These are phyloP conservation scores for Bretschneidera sinensis DNA, from an alignment of 345 rosid genomes.

Conservation along the genomic window DNA sequence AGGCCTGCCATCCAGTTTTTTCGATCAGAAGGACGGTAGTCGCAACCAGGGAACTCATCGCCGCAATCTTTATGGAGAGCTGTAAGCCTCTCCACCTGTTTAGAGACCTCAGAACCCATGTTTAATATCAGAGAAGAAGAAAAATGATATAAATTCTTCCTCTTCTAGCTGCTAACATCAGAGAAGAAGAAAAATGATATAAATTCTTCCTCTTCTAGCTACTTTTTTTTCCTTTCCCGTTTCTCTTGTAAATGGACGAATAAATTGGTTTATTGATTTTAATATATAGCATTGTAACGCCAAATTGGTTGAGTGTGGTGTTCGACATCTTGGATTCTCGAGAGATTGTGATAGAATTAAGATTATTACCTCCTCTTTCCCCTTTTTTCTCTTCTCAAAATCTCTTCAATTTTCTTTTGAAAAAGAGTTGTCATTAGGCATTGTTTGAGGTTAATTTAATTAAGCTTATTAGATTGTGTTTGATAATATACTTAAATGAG, in stretches of 20 bases:
- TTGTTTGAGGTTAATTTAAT: too few species aligned
- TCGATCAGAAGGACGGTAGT: constrained; percentile 52
- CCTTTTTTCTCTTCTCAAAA: background rate
- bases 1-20: constrained; percentile 79
- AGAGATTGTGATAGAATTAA: too few species aligned
- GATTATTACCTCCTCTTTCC: too few species aligned
- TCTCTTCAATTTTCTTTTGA: background rate
- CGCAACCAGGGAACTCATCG: constrained; percentile 56
- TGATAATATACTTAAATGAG: too few species aligned
- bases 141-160: background rate
- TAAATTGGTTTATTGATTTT: constrained; percentile 3
- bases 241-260: background rate
- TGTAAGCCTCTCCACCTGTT: constrained; percentile 45
- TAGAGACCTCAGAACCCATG: constrained; percentile 77
- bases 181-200: background rate
- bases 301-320: too few species aligned
- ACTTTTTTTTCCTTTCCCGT: background rate
- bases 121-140: background rate
- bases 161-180: background rate
- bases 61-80: constrained; percentile 39
- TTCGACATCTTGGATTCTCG: too few species aligned
- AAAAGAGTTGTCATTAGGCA: too few species aligned
- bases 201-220: background rate
- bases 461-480: too few species aligned
- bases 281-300: constrained; percentile 13